These are phyloP conservation scores for Candida gorgasii DNA, from an alignment of 805 yeast genomes.

Conservation along the genomic window DNA sequence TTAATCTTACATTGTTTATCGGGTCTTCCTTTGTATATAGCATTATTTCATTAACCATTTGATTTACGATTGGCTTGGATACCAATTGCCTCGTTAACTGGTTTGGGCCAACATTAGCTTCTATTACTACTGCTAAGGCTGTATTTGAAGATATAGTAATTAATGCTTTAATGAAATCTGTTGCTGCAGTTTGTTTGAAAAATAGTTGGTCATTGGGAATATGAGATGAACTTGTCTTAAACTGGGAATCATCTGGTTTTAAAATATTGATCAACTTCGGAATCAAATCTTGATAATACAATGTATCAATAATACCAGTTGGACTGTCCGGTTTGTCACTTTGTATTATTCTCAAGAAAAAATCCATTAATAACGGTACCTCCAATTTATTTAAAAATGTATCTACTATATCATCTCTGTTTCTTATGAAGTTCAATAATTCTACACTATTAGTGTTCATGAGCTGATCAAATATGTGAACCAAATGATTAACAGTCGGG, in stretches of 20 bases:
- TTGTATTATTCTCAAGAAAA: constrained; percentile 81
- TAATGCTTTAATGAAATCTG: constrained; percentile 92
- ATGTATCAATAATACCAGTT: constrained; percentile 78
- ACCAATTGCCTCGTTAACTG: constrained; percentile 90
- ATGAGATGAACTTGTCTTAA: constrained; percentile 23
- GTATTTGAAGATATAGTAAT: constrained; percentile 89
- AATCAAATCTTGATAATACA: constrained; percentile 72
- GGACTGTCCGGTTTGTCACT: constrained; percentile 90
- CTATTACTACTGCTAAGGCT: constrained; percentile 71
- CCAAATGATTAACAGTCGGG: constrained; percentile 40
- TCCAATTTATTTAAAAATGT: constrained; percentile 84
- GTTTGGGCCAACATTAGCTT: constrained; percentile 93
- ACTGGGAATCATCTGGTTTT: constrained; percentile 64
- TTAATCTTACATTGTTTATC: constrained; percentile 14
- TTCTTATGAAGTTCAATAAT: constrained; percentile 67
- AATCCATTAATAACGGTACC: constrained; percentile 93
- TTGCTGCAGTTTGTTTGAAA: constrained; percentile 84
- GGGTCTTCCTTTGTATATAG: constrained; percentile 23
- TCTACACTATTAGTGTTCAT: constrained; percentile 61
- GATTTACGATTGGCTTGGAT: constrained; percentile 64
- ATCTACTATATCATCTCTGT: constrained; percentile 70
- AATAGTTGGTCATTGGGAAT: constrained; percentile 33
- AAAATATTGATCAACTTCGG: constrained; percentile 70
- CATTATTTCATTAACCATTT: constrained; percentile 75
- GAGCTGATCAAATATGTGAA: constrained; percentile 82